Evolutionary conservation across 2,329 filamentous ascomycete species (phyloP).

Genomic region (Trichophyton mentagrophytes): DNA sequence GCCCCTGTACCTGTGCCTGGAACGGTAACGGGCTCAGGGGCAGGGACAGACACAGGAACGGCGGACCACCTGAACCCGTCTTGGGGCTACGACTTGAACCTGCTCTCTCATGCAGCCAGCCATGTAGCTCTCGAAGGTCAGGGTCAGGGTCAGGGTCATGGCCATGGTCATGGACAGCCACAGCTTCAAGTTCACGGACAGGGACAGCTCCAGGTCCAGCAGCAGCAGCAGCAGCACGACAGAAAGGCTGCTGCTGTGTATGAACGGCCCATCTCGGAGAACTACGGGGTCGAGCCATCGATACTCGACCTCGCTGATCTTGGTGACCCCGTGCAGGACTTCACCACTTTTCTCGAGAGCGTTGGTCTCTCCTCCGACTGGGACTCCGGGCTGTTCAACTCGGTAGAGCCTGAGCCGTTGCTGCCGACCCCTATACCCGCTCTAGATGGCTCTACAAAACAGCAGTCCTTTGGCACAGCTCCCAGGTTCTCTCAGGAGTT

Average conservation of each 20-base stretch:
- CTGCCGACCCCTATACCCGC: slow-evolving; percentile 27
- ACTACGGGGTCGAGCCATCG: slow-evolving; percentile 33
- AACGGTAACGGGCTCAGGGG: not conserved
- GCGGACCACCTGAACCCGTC: slow-evolving; percentile 30
- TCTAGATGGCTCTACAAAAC: slow-evolving; percentile 8
- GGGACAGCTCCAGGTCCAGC: not conserved
- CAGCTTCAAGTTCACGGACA: not conserved
- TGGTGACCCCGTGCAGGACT: slow-evolving; percentile 38
- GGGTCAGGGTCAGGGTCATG: not conserved
- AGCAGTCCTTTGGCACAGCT: slow-evolving; percentile 3
- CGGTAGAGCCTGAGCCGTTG: slow-evolving; percentile 10
- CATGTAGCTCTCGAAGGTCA: slow-evolving; percentile 38
- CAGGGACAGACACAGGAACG: not conserved
- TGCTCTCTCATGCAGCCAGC: slow-evolving; percentile 37
- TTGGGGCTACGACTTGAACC: slow-evolving; percentile 39
- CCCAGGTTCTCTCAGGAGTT: slow-evolving; percentile 30
- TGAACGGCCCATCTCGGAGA: slow-evolving; percentile 30
- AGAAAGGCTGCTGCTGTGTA: slow-evolving; percentile 22
- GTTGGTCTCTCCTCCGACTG: slow-evolving; percentile 39
- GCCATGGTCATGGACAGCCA: slow-evolving; percentile 16
- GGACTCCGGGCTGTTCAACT: slow-evolving; percentile 36
- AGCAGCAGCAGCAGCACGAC: slow-evolving; percentile 15
- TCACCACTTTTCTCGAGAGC: slow-evolving; percentile 37
- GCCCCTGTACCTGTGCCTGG: not conserved
- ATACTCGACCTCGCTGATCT: slow-evolving; percentile 36